These are phyloP conservation scores for Podospora didyma DNA, from an alignment of 495 filamentous ascomycete species.

Conservation along the genomic window DNA sequence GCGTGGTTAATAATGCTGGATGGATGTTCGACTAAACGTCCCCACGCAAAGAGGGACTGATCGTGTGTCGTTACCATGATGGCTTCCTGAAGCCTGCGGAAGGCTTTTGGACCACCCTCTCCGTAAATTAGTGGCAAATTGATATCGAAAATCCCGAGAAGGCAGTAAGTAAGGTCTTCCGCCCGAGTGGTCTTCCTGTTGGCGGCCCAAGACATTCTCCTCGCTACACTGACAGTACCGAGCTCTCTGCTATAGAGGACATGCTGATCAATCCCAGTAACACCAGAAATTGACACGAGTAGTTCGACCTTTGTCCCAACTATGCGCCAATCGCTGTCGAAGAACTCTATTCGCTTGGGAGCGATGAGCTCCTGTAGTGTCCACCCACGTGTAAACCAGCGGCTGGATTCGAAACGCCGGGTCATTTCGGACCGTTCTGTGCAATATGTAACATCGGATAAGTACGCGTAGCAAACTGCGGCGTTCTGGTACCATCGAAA, in stretches of 20 bases:
- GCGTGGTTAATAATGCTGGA: not conserved
- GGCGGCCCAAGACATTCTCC: constrained; percentile 14
- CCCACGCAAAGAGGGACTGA: constrained; percentile 11
- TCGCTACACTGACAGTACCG: constrained; percentile 2
- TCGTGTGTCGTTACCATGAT: constrained; percentile 11
- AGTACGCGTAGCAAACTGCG: not conserved
- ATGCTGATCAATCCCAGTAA: constrained; percentile 3
- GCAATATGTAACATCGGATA: not conserved
- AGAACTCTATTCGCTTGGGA: constrained; percentile 26
- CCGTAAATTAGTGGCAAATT: constrained; percentile 15
- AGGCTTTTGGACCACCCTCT: constrained; percentile 11
- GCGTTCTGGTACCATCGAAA: not conserved
- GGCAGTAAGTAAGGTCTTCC: constrained; percentile 15
- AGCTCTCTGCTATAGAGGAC: constrained; percentile 2
- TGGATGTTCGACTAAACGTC: not conserved
- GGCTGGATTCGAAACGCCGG: not conserved
- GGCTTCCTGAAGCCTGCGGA: constrained; percentile 11
- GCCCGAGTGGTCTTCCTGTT: constrained; percentile 5
- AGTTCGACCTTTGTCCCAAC: constrained; percentile 7
- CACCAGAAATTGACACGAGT: not conserved
- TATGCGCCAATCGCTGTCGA: constrained; percentile 19
- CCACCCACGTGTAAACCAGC: not conserved
- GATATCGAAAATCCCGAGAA: constrained; percentile 14
- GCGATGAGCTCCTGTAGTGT: constrained; percentile 18
- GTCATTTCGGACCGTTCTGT: no score